Percentiles rank a stretch among this genome's conserved stretches.
Evolutionary conservation across 2,329 filamentous ascomycete genomes (phyloP).

Genomic region (Alternaria brassicicola): DNA sequence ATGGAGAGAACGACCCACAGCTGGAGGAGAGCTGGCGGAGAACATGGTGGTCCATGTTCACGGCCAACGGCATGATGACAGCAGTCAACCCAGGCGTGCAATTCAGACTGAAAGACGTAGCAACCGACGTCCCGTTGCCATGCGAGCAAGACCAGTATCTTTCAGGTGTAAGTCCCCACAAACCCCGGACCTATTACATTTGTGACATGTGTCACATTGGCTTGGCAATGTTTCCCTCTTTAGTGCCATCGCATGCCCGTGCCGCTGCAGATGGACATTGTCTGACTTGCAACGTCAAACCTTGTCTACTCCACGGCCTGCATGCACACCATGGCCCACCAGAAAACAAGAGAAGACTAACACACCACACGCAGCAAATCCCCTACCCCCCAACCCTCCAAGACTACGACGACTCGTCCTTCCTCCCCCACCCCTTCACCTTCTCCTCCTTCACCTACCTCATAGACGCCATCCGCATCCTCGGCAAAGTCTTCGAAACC

Average conservation of each 20-base stretch:
- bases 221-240: slow-evolving; percentile 25
- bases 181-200: background rate
- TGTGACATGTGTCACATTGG: slow-evolving; percentile 1
- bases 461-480: slow-evolving; percentile 78
- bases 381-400: slow-evolving; percentile 61
- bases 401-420: slow-evolving; percentile 78
- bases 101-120: slow-evolving; percentile 71
- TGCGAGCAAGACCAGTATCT: slow-evolving; percentile 80
- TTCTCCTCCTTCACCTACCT: slow-evolving; percentile 89
- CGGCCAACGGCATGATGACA: slow-evolving; percentile 84
- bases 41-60: slow-evolving; percentile 88
- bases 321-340: background rate
- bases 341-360: slow-evolving; percentile 1
- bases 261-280: background rate
- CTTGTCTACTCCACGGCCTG: background rate
- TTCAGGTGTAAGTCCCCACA: slow-evolving; percentile 42
- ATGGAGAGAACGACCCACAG: slow-evolving; percentile 69
- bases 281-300: slow-evolving; percentile 3
- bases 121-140: slow-evolving; percentile 73
- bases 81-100: slow-evolving; percentile 76
- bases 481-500: slow-evolving; percentile 73
- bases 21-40: slow-evolving; percentile 83
- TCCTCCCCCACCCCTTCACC: slow-evolving; percentile 69
- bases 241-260: background rate
- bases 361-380: slow-evolving; percentile 37